Evolutionary conservation across 306 rosid species (phyloP).

Genomic region (Hylodesmum podocarpum): DNA sequence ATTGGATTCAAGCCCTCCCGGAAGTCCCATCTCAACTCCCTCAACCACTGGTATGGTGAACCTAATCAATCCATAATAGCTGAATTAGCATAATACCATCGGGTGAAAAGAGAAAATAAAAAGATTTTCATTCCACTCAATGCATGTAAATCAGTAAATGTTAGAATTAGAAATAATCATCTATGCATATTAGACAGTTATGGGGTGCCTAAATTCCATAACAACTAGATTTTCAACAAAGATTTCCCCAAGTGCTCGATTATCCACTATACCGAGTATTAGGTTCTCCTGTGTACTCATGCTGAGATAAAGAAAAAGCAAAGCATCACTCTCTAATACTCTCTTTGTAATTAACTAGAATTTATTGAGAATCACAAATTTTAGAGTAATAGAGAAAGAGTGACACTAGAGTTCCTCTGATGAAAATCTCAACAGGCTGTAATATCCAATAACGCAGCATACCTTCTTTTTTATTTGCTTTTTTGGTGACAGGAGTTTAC

Average conservation of each 20-base stretch:
- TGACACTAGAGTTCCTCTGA: too few relatives aligned
- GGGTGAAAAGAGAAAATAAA: not conserved
- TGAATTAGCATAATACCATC: constrained; percentile 22
- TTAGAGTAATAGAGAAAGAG: too few relatives aligned
- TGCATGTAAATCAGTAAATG: not conserved
- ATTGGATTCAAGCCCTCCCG: constrained; percentile 58
- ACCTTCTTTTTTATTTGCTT: not conserved
- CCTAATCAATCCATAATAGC: constrained; percentile 45
- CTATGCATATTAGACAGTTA: not conserved
- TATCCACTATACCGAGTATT: too few relatives aligned
- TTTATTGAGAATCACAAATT: too few relatives aligned
- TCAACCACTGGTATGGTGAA: constrained; percentile 60
- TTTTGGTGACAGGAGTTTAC: not conserved
- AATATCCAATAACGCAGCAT: not conserved
- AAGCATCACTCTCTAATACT: too few relatives aligned
- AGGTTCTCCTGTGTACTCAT: too few relatives aligned
- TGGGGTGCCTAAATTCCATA: too few relatives aligned
- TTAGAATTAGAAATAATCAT: not conserved
- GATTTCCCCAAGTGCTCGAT: too few relatives aligned
- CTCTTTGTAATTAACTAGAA: too few relatives aligned
- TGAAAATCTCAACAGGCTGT: not conserved
- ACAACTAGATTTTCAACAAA: too few relatives aligned
- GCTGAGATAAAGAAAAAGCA: too few relatives aligned
- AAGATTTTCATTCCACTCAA: constrained; percentile 10
- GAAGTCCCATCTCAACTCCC: constrained; percentile 56